Conservation (phyloP, 225 moss, liverwort and hornwort genomes). For the Sphagnum tenellum region DNA sequence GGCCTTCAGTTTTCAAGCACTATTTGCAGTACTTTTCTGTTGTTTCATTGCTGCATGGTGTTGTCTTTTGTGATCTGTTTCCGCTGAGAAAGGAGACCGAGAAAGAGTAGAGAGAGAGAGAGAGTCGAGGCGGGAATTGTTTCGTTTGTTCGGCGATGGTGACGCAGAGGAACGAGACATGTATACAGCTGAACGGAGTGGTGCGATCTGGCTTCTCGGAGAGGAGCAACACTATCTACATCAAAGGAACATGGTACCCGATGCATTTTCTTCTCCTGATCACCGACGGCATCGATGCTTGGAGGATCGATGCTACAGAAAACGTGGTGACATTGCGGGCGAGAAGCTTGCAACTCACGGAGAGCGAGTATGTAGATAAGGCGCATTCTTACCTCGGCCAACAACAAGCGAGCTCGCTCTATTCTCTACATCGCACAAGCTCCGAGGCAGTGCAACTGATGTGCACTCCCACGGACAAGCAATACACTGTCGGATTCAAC, state of each 20-base stretch:
- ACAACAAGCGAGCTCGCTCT: conserved; percentile 27
- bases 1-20: too few relatives aligned
- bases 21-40: too few relatives aligned
- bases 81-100: too few relatives aligned
- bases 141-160: too few relatives aligned
- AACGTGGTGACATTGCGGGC: conserved; percentile 19
- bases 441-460: conserved; percentile 19
- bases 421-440: conserved; percentile 19
- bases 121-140: too few relatives aligned
- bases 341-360: conserved; percentile 18
- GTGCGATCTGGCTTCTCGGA: conserved; percentile 9
- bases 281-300: conserved; percentile 29
- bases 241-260: conserved; percentile 45
- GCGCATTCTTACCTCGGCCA: conserved; percentile 25
- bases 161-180: conserved; percentile 15
- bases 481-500: conserved; percentile 5
- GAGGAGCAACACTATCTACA: conserved; percentile 12
- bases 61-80: too few relatives aligned
- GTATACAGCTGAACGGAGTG: conserved; percentile 36
- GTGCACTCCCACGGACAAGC: conserved; percentile 11
- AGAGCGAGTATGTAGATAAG: conserved; percentile 34
- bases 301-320: conserved; percentile 29
- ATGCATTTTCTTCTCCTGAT: conserved; percentile 28
- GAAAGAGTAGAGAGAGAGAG: too few relatives aligned
- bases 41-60: too few relatives aligned